Percentiles rank a stretch among this genome's conserved stretches.
Evolutionary conservation across 306 rosid genomes (phyloP).

Genomic region (Sechiopsis laciniata): DNA sequence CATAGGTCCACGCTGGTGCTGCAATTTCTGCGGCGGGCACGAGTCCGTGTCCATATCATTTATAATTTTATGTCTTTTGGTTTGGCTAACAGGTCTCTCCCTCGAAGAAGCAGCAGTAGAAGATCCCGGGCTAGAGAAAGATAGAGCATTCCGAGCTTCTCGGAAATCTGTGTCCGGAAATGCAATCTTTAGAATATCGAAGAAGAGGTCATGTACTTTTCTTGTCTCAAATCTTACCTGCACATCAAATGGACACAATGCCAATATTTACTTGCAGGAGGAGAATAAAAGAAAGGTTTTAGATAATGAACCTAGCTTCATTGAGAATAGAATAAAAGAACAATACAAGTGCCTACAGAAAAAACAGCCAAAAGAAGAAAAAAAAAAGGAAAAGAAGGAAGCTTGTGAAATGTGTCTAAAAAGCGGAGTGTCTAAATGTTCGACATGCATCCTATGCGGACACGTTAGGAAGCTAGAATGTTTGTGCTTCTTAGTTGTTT

Average conservation of each 20-base stretch:
- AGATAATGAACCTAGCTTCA: too few relatives aligned
- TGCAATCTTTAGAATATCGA: slow-evolving; percentile 68
- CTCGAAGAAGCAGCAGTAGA: slow-evolving; percentile 36
- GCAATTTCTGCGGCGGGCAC: slow-evolving; percentile 41
- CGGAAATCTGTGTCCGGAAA: slow-evolving; percentile 76
- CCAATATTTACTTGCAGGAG: slow-evolving; percentile 17
- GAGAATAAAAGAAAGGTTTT: neutral
- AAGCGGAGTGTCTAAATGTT: neutral
- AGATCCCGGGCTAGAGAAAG: slow-evolving; percentile 47
- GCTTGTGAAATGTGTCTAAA: neutral
- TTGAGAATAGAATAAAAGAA: too few relatives aligned
- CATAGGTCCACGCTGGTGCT: slow-evolving; percentile 37
- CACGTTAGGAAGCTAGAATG: too few relatives aligned
- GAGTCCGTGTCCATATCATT: slow-evolving; percentile 55
- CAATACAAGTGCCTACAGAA: too few relatives aligned
- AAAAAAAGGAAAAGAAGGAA: too few relatives aligned
- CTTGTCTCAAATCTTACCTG: slow-evolving; percentile 86
- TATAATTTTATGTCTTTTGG: slow-evolving; percentile 57
- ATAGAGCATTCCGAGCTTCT: slow-evolving; percentile 60
- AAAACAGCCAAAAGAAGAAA: too few relatives aligned
- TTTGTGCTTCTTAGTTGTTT: too few relatives aligned
- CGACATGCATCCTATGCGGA: too few relatives aligned
- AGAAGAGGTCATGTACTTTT: slow-evolving; percentile 86
- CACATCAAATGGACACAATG: slow-evolving; percentile 17
- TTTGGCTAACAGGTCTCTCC: slow-evolving; percentile 40